Conservation (phyloP, 768 basidiomycete genomes). For the Podaxis sp. region DNA sequence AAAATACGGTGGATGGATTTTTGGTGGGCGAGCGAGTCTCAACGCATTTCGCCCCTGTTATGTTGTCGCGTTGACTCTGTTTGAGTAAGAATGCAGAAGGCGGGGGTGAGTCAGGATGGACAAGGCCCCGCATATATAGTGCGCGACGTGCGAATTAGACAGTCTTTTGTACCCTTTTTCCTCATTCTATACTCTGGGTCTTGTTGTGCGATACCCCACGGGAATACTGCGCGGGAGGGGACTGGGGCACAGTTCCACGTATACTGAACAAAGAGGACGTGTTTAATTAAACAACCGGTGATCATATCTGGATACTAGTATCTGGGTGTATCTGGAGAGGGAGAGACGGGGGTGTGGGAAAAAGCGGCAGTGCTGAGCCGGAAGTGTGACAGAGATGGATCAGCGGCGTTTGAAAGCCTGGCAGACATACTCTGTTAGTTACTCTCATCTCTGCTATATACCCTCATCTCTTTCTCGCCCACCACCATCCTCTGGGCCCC, state of each 20-base stretch:
- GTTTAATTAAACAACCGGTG: no score
- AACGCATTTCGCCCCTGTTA: no score
- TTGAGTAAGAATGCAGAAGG: not conserved
- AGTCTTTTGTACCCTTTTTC: not conserved
- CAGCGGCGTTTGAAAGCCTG: conserved; percentile 12
- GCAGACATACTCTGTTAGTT: conserved; percentile 25
- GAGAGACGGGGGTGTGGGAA: conserved; percentile 13
- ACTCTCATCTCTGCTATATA: conserved; percentile 18
- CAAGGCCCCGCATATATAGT: not conserved
- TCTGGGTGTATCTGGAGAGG: not conserved
- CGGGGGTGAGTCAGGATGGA: not conserved
- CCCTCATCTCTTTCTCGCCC: conserved; percentile 14
- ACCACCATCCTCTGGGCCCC: conserved; percentile 12
- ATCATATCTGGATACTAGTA: no score
- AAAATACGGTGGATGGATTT: not conserved
- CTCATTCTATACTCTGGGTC: not conserved
- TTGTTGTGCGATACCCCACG: no score
- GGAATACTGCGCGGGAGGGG: not conserved
- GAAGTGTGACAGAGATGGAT: conserved; percentile 26
- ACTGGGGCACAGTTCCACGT: not conserved
- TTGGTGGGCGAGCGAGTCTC: no score
- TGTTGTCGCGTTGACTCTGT: not conserved
- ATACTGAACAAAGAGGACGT: no score
- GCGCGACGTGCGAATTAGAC: not conserved
- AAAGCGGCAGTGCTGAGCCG: conserved; percentile 21